phyloP scores from a whole-genome alignment of 257 asterid species.

The Penstemon eatonii region DNA sequence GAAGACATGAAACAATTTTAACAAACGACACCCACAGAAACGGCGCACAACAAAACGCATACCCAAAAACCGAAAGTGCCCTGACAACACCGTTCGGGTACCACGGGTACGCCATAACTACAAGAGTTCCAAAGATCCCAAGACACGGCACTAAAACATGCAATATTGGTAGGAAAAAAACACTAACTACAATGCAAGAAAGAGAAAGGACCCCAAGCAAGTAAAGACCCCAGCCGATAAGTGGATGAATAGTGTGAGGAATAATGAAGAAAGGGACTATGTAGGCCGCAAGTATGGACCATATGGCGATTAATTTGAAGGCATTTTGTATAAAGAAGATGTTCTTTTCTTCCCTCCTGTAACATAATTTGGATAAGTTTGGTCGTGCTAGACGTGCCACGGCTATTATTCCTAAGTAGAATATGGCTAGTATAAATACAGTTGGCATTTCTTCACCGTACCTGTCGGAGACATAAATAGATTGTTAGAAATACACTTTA shows the following conservation, averaged over 20 bases:
- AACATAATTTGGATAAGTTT: slow-evolving; percentile 65
- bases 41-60: slow-evolving; percentile 75
- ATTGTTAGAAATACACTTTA: neutral
- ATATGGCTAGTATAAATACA: slow-evolving; percentile 49
- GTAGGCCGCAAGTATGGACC: slow-evolving; percentile 74
- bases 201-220: slow-evolving; percentile 66
- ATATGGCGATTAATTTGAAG: slow-evolving; percentile 63
- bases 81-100: slow-evolving; percentile 70
- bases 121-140: slow-evolving; percentile 65
- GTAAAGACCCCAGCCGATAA: slow-evolving; percentile 81
- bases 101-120: slow-evolving; percentile 90
- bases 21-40: slow-evolving; percentile 49
- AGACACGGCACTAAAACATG: slow-evolving; percentile 70
- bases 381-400: slow-evolving; percentile 80
- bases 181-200: slow-evolving; percentile 54
- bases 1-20: slow-evolving; percentile 60
- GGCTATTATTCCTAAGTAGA: slow-evolving; percentile 64
- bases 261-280: slow-evolving; percentile 61
- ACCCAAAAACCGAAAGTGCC: slow-evolving; percentile 68
- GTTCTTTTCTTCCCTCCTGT: slow-evolving; percentile 71
- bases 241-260: slow-evolving; percentile 83
- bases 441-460: slow-evolving; percentile 68
- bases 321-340: slow-evolving; percentile 54
- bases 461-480: slow-evolving; percentile 35
- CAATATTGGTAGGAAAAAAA: slow-evolving; percentile 62